A percentile compares a stretch with the other conserved stretches of the same genome.
phyloP scores from a whole-genome alignment of 176 grass and related monocot genomes.

The Chrysopogon serrulatus region DNA sequence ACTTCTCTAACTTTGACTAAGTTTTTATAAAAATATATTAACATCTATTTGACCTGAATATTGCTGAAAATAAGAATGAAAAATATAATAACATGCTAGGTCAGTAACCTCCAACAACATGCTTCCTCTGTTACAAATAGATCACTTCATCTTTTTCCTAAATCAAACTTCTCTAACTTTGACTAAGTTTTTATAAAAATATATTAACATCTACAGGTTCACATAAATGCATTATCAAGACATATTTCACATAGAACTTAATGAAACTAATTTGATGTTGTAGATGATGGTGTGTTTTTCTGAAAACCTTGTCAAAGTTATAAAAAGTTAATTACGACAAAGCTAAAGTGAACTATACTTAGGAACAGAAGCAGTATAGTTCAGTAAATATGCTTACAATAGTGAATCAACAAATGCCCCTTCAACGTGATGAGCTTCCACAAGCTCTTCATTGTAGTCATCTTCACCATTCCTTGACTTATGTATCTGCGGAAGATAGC shows the following conservation, averaged over 20 bases:
- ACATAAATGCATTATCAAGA: neutral
- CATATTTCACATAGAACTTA: neutral
- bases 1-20: too few relatives aligned
- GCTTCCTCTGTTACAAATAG: neutral
- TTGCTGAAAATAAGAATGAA: conserved; percentile 17
- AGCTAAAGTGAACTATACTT: neutral
- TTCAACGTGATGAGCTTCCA: conserved; percentile 88
- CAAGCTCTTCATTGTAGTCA: conserved; percentile 64
- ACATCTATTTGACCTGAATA: conserved; percentile 66
- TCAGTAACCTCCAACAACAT: conserved; percentile 11
- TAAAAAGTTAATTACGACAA: neutral
- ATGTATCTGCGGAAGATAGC: conserved; percentile 56
- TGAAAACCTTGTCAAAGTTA: neutral
- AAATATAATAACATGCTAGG: neutral
- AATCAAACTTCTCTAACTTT: too few relatives aligned
- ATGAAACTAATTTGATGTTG: neutral
- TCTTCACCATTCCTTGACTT: conserved; percentile 48
- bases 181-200: neutral
- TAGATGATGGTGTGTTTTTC: neutral
- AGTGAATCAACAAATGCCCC: conserved; percentile 88
- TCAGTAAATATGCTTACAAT: conserved; percentile 50
- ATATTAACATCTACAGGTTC: neutral
- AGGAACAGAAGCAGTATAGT: neutral
- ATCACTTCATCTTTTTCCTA: neutral
- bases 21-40: too few relatives aligned